Conservation (phyloP, 1,139 yeast species). For the Arxiozyma heterogenica region DNA sequence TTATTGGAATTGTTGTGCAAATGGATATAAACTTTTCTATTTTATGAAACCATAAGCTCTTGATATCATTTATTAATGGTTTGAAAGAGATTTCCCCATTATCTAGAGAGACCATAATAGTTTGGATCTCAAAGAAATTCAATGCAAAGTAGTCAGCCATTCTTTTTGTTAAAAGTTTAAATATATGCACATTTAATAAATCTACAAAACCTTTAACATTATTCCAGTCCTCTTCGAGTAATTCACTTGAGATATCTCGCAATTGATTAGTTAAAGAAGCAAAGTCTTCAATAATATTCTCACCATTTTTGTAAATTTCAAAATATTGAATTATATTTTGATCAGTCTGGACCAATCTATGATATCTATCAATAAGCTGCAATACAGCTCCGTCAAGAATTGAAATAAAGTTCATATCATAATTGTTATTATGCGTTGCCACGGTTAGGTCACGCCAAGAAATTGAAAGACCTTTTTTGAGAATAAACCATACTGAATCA, state of each 20-base stretch:
- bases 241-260: neutral
- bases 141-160: neutral
- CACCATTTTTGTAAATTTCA: neutral
- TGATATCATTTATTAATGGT: neutral
- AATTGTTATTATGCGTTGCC: neutral
- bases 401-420: neutral
- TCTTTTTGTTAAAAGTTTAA: neutral
- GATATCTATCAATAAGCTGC: neutral
- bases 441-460: neutral
- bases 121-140: neutral
- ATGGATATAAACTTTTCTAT: neutral
- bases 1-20: neutral
- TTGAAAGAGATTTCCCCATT: neutral
- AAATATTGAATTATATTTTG: neutral
- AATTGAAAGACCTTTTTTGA: neutral
- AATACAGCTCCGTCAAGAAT: neutral
- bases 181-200: neutral
- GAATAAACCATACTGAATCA: slow-evolving; percentile 2
- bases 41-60: neutral
- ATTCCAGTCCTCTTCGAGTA: neutral
- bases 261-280: neutral
- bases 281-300: neutral
- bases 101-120: neutral
- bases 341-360: neutral
- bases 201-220: neutral